Evolutionary conservation across 805 yeast genomes (phyloP), one percentile per base, ranked within the genome.

Genomic region (Candida fluviatilis): DNA sequence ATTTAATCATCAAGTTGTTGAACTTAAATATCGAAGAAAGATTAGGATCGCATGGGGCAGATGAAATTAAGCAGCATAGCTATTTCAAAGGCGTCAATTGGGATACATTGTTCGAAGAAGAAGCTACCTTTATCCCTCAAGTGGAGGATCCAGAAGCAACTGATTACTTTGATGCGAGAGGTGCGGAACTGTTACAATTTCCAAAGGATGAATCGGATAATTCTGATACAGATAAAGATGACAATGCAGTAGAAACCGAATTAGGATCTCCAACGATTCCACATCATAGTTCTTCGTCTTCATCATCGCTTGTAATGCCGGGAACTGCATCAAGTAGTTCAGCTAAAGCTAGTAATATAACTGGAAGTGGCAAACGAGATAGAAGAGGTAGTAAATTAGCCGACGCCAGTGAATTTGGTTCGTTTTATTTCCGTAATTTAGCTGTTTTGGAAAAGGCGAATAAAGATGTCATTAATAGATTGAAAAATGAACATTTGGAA

Each of bases 371-470:
- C 3, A 73, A 57, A 49, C 69, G 86, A 34, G 95, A 86, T 47
- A 71, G 91, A 40, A 68, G 93, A 35, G 78, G 87, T 2, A 77
- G 86, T 45, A 74, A 86, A 47, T 58, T 87, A 43, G 83, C 82
- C 36, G 91, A 84, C 40, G 73, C 83, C 2, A 64, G 69, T 17
- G 91, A 91, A 51, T 93, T 93, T 73, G 99, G 99, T 0, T 82
- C 93, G 3, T 93, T 93, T 60, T 82, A 86, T 42, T 93, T 86
- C 62, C 73, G 96, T 47, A 93, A 93, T 56, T 64, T 93, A 45
- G 82, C 91, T 4, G 93, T 93, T 4, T 71, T 95, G 39, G 98
- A 93, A 50, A 85, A 84, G 51, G 97, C 96, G 6, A 93, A 93
- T 55, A 88, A 87, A 54, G 97, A 90, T 61, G 90, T 85, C 11